A percentile compares a stretch with the other conserved stretches of the same genome.
Conservation (phyloP, 1,139 yeast genomes). For the Lodderomyces elongisporus region DNA sequence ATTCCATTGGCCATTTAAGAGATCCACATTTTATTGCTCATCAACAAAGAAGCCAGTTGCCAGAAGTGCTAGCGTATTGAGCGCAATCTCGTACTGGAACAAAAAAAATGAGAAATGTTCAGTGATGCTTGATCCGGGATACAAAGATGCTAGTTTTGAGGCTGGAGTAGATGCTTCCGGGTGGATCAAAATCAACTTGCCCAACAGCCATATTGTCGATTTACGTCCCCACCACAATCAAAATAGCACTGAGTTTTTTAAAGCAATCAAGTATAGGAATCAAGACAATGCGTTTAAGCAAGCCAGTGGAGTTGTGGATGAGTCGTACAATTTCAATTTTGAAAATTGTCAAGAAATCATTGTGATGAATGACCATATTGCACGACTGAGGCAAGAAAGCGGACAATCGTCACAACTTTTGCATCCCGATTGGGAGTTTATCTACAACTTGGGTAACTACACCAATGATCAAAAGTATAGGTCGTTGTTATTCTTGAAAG, state of each 20-base stretch:
- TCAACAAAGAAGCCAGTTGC: slow-evolving; percentile 37
- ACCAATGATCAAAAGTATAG: slow-evolving; percentile 23
- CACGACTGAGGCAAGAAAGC: slow-evolving; percentile 27
- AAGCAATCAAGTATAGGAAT: slow-evolving; percentile 36
- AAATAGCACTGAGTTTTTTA: slow-evolving; percentile 29
- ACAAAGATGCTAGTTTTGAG: slow-evolving; percentile 28
- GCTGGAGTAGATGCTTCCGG: slow-evolving; percentile 33
- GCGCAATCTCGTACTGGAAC: slow-evolving; percentile 37
- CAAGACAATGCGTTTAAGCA: slow-evolving; percentile 29
- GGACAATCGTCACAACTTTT: slow-evolving; percentile 37
- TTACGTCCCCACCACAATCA: slow-evolving; percentile 30
- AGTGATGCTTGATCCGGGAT: slow-evolving; percentile 35
- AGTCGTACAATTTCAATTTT: slow-evolving; percentile 18
- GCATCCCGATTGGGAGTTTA: slow-evolving; percentile 27
- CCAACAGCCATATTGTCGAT: slow-evolving; percentile 39
- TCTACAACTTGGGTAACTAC: slow-evolving; percentile 23
- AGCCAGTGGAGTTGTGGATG: slow-evolving; percentile 31
- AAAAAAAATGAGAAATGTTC: slow-evolving; percentile 22
- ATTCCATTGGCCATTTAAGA: slow-evolving; percentile 45
- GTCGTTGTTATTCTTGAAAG: slow-evolving; percentile 33
- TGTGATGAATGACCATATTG: slow-evolving; percentile 34
- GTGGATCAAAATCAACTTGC: slow-evolving; percentile 32
- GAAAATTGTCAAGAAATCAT: slow-evolving; percentile 28
- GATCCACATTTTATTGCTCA: slow-evolving; percentile 35
- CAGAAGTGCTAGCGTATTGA: slow-evolving; percentile 34